phyloP scores from a whole-genome alignment of 2,329 filamentous ascomycete species.

The Epichloe aotearoae region DNA sequence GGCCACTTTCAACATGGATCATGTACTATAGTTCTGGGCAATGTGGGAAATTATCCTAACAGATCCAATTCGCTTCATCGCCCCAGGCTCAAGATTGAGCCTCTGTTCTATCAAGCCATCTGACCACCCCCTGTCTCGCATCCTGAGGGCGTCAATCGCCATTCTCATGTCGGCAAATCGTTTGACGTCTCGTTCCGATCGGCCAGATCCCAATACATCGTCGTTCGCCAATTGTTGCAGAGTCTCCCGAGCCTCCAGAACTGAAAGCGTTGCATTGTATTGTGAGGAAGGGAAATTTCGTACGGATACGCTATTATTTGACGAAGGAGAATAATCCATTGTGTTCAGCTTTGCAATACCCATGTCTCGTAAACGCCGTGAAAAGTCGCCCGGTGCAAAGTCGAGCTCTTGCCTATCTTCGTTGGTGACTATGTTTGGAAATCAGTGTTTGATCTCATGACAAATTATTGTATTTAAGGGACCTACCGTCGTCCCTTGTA shows the following conservation, averaged over 20 bases:
- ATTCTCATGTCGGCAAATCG: constrained; percentile 5
- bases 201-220: not conserved
- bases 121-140: constrained; percentile 1
- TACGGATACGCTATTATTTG: not conserved
- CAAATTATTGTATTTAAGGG: too few species aligned
- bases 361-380: not conserved
- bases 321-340: not conserved
- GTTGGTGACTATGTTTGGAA: not conserved
- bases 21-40: not conserved
- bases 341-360: not conserved
- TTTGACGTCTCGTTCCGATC: not conserved
- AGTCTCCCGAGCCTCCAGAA: not conserved
- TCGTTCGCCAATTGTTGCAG: not conserved
- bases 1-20: too few species aligned
- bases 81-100: not conserved
- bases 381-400: not conserved
- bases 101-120: not conserved
- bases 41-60: not conserved
- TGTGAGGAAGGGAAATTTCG: not conserved
- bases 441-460: not conserved
- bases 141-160: not conserved
- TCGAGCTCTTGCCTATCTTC: not conserved
- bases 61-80: not conserved
- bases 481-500: not conserved
- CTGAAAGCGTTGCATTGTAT: not conserved